Base-by-base conservation (phyloP, 441 rosid genomes). In the Pelargonium citronellum region DNA sequence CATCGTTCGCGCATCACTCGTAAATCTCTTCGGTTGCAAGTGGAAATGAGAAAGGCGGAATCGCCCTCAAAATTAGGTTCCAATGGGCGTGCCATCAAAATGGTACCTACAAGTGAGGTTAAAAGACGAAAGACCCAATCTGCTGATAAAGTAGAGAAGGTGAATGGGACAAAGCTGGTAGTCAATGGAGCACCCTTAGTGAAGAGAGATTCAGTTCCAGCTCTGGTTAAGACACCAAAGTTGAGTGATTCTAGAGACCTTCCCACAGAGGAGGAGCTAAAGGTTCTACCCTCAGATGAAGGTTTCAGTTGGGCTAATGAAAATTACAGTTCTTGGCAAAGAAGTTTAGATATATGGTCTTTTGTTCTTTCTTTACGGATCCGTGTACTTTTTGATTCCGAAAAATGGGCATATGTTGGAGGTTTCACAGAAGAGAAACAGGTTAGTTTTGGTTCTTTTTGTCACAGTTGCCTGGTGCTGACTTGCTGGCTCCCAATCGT, bases 281-380 rank as follows among this genome's bases (percentile, higher is more conserved):
- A 61, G 57, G 71, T 71, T 61, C 67, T 75, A 47, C 74, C 71
- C 1, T 70, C 78, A 0, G 78, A 75, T 60, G 78, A 75, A 67
- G 69, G 74, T n/a, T 75, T 70, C 68, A 71, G 78, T 61, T 75
- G 78, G 78, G 78, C 78, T 5, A 75, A 63, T 24, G 78, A 75
- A 68, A 75, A 67, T 30, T 75, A 75, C 43, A 75, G 67, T 37
- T 71, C 78, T 34, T 71, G 62, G 57, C 78, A 70, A 41, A 75
- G 78, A 64, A 75, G 71, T 69, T 61, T 75, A 16, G 78, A 75
- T 67, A 74, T 75, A 49, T 75, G 78, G 78, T 71, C 78, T 22
- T 67, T 71, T 24, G 68, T 75, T 47, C 34, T 75, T 24, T 71
- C 74, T 47, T 22, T 75, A 68, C 74, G 78, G n/a, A 22, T 71